Evolutionary conservation across 768 basidiomycete species (phyloP).

Genomic region (Scleroderma citrinum): DNA sequence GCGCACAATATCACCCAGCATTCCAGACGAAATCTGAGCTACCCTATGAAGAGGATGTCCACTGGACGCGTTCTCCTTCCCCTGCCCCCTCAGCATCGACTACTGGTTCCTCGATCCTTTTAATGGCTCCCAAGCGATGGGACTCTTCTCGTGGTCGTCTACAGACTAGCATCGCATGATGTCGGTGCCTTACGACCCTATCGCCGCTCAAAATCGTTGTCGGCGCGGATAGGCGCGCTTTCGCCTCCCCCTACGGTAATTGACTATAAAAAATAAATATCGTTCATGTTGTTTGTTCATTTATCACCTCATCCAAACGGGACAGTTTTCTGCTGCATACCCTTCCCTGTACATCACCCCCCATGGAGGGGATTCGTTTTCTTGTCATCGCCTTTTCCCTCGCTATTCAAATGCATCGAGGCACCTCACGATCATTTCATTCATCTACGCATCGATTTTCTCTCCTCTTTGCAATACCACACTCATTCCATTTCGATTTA

Average conservation of each 20-base stretch:
- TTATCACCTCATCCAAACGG: conserved; percentile 7
- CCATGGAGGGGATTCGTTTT: neutral
- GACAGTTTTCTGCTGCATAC: conserved; percentile 16
- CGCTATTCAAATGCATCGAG: neutral
- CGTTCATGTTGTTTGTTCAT: conserved; percentile 2
- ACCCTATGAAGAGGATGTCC: conserved; percentile 2
- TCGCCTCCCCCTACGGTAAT: neutral
- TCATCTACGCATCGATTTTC: too few relatives aligned
- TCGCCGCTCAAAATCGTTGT: conserved; percentile 3
- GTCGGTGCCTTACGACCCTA: neutral
- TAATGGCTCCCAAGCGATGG: conserved; percentile 24
- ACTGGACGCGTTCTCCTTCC: conserved; percentile 17
- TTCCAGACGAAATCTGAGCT: conserved; percentile 11
- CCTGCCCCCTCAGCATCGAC: conserved; percentile 18
- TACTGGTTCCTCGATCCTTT: conserved; percentile 23
- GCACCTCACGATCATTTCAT: neutral
- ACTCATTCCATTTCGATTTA: neutral
- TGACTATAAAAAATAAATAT: conserved; percentile 1
- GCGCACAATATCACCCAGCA: conserved; percentile 12
- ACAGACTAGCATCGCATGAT: conserved; percentile 11
- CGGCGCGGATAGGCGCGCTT: conserved; percentile 2
- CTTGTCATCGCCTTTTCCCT: neutral
- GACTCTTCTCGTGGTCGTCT: conserved; percentile 13
- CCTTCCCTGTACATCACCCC: neutral
- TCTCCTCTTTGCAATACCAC: neutral